phyloP scores from a whole-genome alignment of 108 stramenopile genomes.

The Cyclostephanos tholiformis region DNA sequence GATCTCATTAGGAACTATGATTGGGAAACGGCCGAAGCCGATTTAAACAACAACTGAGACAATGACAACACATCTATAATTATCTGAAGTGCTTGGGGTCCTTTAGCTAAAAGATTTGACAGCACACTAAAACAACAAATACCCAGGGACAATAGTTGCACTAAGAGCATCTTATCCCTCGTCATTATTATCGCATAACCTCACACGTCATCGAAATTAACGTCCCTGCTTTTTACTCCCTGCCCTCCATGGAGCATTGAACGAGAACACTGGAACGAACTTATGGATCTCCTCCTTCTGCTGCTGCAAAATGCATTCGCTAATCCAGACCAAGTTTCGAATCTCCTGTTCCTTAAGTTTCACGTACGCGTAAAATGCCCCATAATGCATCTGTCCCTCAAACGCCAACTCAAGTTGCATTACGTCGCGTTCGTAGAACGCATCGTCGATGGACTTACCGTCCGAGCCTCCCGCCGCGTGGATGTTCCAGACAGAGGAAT shows the following conservation, averaged over 20 bases:
- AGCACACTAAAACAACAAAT: too few species aligned
- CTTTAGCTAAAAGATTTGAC: too few species aligned
- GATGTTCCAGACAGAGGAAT: conserved; percentile 92
- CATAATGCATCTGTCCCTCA: conserved; percentile 99
- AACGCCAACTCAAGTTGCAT: conserved; percentile 96
- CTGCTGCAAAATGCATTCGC: conserved; percentile 98
- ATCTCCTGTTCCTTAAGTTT: conserved; percentile 99
- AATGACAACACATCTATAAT: too few species aligned
- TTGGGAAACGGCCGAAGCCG: too few species aligned
- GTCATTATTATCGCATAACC: neutral
- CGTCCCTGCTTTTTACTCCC: conserved; percentile 43
- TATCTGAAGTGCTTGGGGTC: too few species aligned
- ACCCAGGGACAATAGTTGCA: too few species aligned
- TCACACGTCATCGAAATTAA: neutral
- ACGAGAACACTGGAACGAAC: conserved; percentile 97
- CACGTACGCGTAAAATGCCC: conserved; percentile 96
- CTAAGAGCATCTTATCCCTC: too few species aligned
- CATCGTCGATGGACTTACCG: conserved; percentile 95
- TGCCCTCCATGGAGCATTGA: conserved; percentile 90
- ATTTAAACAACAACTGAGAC: too few species aligned
- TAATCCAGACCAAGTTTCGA: conserved; percentile 99
- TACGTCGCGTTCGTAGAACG: conserved; percentile 98
- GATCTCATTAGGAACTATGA: too few species aligned
- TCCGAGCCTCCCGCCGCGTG: conserved; percentile 81
- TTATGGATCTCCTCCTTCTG: conserved; percentile 98